phyloP scores from a whole-genome alignment of 2,329 filamentous ascomycete genomes.

The Phyllosticta paracitricarpa region DNA sequence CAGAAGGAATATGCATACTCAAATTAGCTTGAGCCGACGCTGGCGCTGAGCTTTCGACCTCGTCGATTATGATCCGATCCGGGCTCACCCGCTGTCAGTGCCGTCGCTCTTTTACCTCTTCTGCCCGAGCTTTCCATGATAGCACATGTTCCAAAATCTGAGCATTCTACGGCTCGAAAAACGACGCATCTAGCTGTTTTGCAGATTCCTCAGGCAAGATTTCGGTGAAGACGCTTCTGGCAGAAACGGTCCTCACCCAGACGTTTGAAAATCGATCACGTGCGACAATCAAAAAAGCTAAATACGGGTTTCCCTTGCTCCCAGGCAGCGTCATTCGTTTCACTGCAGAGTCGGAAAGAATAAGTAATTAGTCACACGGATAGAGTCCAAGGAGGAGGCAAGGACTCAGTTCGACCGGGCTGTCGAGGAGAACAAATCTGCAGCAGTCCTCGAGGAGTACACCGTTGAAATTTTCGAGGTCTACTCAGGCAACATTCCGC shows the following conservation, averaged over 20 bases:
- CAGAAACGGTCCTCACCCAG: background rate
- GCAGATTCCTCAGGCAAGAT: background rate
- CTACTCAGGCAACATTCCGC: background rate
- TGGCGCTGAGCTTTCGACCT: too few species aligned
- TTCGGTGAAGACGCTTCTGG: background rate
- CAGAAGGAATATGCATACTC: too few species aligned
- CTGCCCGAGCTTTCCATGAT: too few species aligned
- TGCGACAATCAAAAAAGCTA: background rate
- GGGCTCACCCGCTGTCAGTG: too few species aligned
- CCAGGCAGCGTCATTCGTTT: background rate
- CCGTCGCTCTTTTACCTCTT: too few species aligned
- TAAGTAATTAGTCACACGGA: background rate
- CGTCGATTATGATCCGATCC: too few species aligned
- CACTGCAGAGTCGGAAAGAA: background rate
- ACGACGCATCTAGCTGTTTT: background rate
- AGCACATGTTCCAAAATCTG: background rate
- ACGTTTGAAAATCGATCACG: background rate
- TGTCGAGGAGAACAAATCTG: conserved; percentile 7
- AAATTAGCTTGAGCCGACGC: too few species aligned
- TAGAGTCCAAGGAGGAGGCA: background rate
- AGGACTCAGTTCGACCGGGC: conserved; percentile 10
- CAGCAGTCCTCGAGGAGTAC: background rate
- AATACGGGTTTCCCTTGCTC: background rate
- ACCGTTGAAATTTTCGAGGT: background rate
- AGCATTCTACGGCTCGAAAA: background rate